A percentile compares a stretch with the other conserved stretches of the same genome.
Evolutionary conservation across 208 protist genomes (phyloP).

Genomic region (Trypanosomatidae sp.): DNA sequence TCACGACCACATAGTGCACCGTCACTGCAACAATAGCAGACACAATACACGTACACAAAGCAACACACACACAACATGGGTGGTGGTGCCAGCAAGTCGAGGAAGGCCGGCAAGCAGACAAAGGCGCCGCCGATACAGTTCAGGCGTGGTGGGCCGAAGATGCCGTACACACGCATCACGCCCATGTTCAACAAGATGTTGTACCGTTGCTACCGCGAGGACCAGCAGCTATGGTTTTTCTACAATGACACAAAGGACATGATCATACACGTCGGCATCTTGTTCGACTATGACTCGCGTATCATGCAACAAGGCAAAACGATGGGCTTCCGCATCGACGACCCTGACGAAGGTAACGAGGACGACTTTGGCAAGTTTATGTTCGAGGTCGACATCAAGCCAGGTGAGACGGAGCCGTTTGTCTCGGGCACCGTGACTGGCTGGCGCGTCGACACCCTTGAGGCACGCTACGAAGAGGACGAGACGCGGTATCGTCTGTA

Average conservation of each 20-base stretch:
- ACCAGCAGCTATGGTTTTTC: slow-evolving; percentile 45
- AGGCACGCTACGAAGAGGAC: slow-evolving; percentile 36
- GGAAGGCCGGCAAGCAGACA: no score
- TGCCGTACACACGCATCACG: slow-evolving; percentile 21
- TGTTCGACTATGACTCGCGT: slow-evolving; percentile 76
- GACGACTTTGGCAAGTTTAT: slow-evolving; percentile 69
- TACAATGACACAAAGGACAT: slow-evolving; percentile 68
- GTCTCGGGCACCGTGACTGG: slow-evolving; percentile 53
- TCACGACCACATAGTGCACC: no score
- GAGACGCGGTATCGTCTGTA: slow-evolving; percentile 58
- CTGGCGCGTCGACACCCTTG: slow-evolving; percentile 68
- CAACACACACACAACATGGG: no score
- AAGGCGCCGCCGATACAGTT: no score
- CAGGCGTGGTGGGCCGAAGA: slow-evolving; percentile 47
- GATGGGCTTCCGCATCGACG: slow-evolving; percentile 57
- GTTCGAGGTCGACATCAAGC: slow-evolving; percentile 54
- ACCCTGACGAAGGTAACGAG: slow-evolving; percentile 57
- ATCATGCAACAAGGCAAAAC: slow-evolving; percentile 51
- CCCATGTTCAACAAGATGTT: slow-evolving; percentile 69
- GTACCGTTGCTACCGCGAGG: slow-evolving; percentile 46
- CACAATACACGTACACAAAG: no score
- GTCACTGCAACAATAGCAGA: no score
- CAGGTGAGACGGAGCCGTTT: slow-evolving; percentile 59
- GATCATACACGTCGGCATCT: slow-evolving; percentile 61
- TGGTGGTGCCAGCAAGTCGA: no score